Evolutionary conservation across 108 stramenopile genomes (phyloP), one percentile per base, ranked within the genome.

Genomic region (Cyclotella cryptica): DNA sequence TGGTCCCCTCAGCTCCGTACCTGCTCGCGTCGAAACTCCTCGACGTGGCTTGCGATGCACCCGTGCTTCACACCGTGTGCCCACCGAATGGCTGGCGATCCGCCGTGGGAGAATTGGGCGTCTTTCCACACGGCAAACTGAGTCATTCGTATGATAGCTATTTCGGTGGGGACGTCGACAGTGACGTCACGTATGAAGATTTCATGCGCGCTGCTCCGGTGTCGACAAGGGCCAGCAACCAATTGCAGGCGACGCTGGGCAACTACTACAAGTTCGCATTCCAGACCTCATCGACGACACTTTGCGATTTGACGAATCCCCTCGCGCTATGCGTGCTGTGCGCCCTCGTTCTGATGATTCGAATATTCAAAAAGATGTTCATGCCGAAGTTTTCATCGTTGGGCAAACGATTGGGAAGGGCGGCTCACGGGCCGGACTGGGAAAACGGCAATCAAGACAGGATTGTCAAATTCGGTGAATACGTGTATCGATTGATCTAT

Each of bases 381-480:
- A 61, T 89, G 27, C 92, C 92, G 13, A 55, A 55, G 39, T 95
- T 96, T 81, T 85, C 85, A 24, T 63, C 62, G 13, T 44, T 90
- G 27, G 94, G 91, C 8, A 81, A 86, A 19, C 62, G 45, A 18
- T 75, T 86, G 8, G 92, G 83, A 27, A 71, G 82, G n/a, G 66
- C 70, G 6, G 85, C 92, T 13, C 92, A 93, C 69, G 94, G 94
- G 19, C 53, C 49, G 19, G 65, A 78, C 6, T 96, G 94, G 94
- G 79, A 88, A 19, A 40, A 53, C 10, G 55, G 75, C 19, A 93
- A 93, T 84, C 78, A 78, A 55, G 76, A 80, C 26, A 83, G 91
- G 0, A 92, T 96, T 44, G 26, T 64, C 53, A 96, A 96, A 63
- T 95, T 95, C 81, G 94, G 94, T 9, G 94, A 95, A 79, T 95